phyloP scores from a whole-genome alignment of 805 yeast genomes.

The Metschnikowia lunata region DNA sequence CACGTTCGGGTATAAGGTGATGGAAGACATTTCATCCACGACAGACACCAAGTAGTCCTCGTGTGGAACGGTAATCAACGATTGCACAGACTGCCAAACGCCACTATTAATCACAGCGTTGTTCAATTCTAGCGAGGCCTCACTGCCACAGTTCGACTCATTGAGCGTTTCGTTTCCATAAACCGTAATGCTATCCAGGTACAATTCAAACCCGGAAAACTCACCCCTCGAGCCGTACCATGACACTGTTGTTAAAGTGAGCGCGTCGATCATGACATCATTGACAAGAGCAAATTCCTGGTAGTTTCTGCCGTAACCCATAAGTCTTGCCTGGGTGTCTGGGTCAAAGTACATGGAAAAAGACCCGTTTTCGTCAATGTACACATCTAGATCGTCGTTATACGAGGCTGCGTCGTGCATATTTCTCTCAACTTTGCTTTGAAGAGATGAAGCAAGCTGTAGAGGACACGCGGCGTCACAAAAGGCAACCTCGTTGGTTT shows the following conservation, averaged over 20 bases:
- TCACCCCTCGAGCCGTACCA: conserved; percentile 70
- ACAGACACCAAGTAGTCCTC: conserved; percentile 31
- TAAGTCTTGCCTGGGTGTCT: conserved; percentile 28
- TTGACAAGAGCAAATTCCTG: conserved; percentile 84
- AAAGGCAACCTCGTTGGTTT: conserved; percentile 46
- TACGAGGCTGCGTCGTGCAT: conserved; percentile 14
- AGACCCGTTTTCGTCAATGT: conserved; percentile 32
- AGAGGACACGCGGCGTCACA: conserved; percentile 94
- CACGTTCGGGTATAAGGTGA: conserved; percentile 61
- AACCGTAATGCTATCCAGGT: conserved; percentile 52
- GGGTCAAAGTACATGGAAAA: conserved; percentile 33
- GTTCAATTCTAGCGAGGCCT: conserved; percentile 22
- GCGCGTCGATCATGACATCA: conserved; percentile 50
- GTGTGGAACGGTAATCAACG: conserved; percentile 22
- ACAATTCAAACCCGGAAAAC: conserved; percentile 69
- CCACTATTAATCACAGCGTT: conserved; percentile 26
- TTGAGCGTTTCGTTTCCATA: conserved; percentile 77
- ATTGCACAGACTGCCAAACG: conserved; percentile 24
- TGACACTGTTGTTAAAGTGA: conserved; percentile 60
- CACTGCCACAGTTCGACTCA: conserved; percentile 53
- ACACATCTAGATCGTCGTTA: conserved; percentile 25
- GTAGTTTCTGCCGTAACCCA: conserved; percentile 46
- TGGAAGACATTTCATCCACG: conserved; percentile 26
- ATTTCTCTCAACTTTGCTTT: conserved; percentile 23
- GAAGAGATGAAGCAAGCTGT: conserved; percentile 35